Evolutionary conservation across 441 rosid species (phyloP), one percentile per base, ranked within the genome.

Genomic region (Populus hybrid): DNA sequence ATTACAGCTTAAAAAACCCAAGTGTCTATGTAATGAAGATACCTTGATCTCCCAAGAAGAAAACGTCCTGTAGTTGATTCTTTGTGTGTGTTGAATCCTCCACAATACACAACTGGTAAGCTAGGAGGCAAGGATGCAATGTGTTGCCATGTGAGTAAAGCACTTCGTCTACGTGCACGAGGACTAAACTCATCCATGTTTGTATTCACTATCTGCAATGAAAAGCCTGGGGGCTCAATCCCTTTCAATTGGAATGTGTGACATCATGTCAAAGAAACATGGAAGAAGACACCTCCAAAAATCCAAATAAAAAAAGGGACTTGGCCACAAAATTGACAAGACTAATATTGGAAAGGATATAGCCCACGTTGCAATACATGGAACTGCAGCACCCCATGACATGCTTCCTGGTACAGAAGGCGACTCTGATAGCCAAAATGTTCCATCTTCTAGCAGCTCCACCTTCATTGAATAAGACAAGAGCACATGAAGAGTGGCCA

Each of bases 131-230:
- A 88, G 46, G 99, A 96, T 64, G 98, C 98, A 70, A 96, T 94
- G 81, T 94, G 99, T 83, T 96, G 98, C 99, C 99, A 94, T 23
- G 99, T 96, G 73, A 96, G 98, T 81, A 96, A 88, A 75, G 99
- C 98, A 81, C 99, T 91, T 89, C 97, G 89, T 83, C 99, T 89
- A 75, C 99, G 98, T 61, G 99, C 97, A 70, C 99, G 98, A 71
- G 98, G 91, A 74, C 93, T 96, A 40, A 87, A 78, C 82, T 93
- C 95, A 77, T 96, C 98, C 96, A 96, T 89, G 82, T 87, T 88
- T 75, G 98, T 96, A 83, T 96, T 95, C 76, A 95, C 98, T 82
- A 95, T 87, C 89, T 95, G 97, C 84, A 95, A 95, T 72, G 97
- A 91, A 81, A 95, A 95, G 26, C 94, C 98, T 0, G 98, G 98